These are phyloP conservation scores for Diversispora epigaea DNA, from an alignment of 192 early-diverging fungal species.

Conservation along the genomic window DNA sequence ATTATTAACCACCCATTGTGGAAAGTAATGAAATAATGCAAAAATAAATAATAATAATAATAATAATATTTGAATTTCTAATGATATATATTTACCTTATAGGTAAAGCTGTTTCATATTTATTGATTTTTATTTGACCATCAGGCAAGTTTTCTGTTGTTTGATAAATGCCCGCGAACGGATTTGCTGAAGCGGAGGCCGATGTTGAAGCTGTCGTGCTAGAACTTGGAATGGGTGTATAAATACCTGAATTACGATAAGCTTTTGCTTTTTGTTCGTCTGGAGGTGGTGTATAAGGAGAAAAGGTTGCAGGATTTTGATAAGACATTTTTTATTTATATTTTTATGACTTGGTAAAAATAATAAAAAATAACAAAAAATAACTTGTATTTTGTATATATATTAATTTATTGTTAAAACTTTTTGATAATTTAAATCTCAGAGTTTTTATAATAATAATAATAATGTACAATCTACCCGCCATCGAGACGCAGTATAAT, in stretches of 20 bases:
- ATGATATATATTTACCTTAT: conserved; percentile 8
- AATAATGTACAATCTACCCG: too few species aligned
- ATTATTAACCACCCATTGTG: too few species aligned
- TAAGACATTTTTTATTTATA: conserved; percentile 23
- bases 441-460: too few species aligned
- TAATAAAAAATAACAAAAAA: neutral
- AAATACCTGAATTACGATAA: conserved; percentile 10
- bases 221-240: neutral
- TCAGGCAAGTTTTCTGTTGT: conserved; percentile 19
- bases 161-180: conserved; percentile 34
- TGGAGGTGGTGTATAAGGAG: conserved; percentile 50
- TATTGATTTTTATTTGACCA: conserved; percentile 56
- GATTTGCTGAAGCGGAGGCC: conserved; percentile 6
- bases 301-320: conserved; percentile 37
- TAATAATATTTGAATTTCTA: neutral
- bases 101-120: conserved; percentile 67
- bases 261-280: conserved; percentile 39
- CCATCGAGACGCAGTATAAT: too few species aligned
- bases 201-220: conserved; percentile 29
- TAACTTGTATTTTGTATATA: too few species aligned
- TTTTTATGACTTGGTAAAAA: neutral
- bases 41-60: neutral
- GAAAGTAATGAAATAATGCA: too few species aligned
- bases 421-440: too few species aligned
- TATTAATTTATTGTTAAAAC: too few species aligned